Evolutionary conservation across 208 protist genomes (phyloP).

Genomic region (Lotmaria passim): DNA sequence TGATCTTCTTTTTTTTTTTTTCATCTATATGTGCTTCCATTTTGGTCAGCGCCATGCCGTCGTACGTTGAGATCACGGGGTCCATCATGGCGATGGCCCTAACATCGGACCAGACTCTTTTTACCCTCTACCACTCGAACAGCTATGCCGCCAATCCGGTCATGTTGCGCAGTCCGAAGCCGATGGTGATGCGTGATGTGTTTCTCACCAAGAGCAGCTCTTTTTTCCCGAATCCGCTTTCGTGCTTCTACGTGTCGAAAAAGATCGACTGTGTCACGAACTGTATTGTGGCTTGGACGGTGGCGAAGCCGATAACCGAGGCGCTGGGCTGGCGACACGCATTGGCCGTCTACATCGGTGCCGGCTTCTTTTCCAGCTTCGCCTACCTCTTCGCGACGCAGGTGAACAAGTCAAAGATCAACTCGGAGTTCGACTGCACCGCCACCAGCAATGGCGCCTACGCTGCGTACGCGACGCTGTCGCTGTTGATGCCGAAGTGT

Average conservation of each 20-base stretch:
- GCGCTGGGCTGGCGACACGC: constrained; percentile 66
- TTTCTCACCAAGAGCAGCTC: constrained; percentile 70
- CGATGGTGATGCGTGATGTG: constrained; percentile 87
- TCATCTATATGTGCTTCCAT: neutral
- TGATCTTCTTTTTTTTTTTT: neutral
- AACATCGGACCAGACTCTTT: constrained; percentile 68
- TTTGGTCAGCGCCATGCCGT: constrained; percentile 17
- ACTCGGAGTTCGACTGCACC: constrained; percentile 62
- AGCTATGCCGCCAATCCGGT: constrained; percentile 83
- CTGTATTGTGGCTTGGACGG: constrained; percentile 49
- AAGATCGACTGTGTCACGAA: constrained; percentile 67
- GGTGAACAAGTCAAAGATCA: constrained; percentile 51
- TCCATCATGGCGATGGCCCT: constrained; percentile 75
- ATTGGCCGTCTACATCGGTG: constrained; percentile 63
- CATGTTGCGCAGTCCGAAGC: constrained; percentile 79
- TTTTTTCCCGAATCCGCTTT: constrained; percentile 83
- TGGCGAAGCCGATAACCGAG: constrained; percentile 69
- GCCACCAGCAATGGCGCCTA: constrained; percentile 82
- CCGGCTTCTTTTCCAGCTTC: constrained; percentile 84
- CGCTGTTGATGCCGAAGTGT: constrained; percentile 66
- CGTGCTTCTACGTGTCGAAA: constrained; percentile 70
- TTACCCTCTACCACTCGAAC: constrained; percentile 82
- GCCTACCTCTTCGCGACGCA: constrained; percentile 78
- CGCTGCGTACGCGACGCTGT: constrained; percentile 73
- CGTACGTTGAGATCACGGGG: constrained; percentile 36